Evolutionary conservation across 495 filamentous ascomycete species (phyloP).

Genomic region (Sphaerosporella brunnea): DNA sequence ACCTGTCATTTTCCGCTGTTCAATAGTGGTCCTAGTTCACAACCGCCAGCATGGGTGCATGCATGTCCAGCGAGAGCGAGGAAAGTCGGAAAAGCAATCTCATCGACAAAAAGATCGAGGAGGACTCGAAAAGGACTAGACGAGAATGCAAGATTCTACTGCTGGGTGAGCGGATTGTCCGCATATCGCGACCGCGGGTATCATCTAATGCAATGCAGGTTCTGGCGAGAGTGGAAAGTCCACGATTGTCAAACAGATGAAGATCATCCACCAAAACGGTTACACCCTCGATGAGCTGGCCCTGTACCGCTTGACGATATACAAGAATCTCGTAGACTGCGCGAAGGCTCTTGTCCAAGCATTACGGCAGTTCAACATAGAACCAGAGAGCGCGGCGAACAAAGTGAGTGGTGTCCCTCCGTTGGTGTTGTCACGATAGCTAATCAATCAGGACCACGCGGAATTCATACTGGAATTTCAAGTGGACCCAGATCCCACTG

Average conservation of each 20-base stretch:
- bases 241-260: constrained; percentile 99
- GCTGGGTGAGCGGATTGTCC: constrained; percentile 58
- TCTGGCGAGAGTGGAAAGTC: constrained; percentile 98
- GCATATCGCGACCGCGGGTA: no score
- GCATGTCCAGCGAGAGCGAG: constrained; percentile 63
- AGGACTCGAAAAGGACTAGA: constrained; percentile 74
- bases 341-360: constrained; percentile 77
- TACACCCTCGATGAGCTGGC: constrained; percentile 82
- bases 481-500: constrained; percentile 75
- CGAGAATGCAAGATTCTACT: constrained; percentile 97
- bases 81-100: constrained; percentile 84
- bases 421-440: neutral
- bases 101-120: constrained; percentile 82
- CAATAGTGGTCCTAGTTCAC: constrained; percentile 16
- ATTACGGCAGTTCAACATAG: constrained; percentile 72
- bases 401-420: constrained; percentile 21
- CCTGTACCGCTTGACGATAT: constrained; percentile 85
- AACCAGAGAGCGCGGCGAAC: constrained; percentile 51
- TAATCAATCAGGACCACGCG: constrained; percentile 38
- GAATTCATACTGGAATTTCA: constrained; percentile 72
- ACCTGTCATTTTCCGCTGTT: constrained; percentile 7
- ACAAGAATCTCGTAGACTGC: constrained; percentile 95
- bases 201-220: no score
- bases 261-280: constrained; percentile 96
- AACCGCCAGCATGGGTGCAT: constrained; percentile 58